Conservation (phyloP, 495 filamentous ascomycete species). For the Daldinia caldariorum region DNA sequence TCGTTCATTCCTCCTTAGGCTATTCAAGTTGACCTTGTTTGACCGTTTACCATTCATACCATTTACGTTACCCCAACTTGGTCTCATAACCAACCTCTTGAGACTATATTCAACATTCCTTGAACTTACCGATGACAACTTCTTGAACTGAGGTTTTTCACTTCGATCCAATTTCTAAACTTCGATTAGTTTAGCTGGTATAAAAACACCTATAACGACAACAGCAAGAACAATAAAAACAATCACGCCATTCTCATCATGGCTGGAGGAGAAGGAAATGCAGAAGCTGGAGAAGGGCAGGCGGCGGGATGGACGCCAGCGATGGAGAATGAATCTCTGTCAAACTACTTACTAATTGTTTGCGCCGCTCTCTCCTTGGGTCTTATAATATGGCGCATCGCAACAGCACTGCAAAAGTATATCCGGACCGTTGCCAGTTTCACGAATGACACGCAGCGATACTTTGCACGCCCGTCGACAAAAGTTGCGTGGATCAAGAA, state of each 20-base stretch:
- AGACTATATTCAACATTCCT: constrained; percentile 21
- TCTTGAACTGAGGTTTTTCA: constrained; percentile 2
- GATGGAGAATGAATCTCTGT: constrained; percentile 57
- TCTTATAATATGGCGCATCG: constrained; percentile 58
- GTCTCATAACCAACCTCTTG: constrained; percentile 18
- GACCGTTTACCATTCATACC: constrained; percentile 10
- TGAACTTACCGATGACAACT: constrained; percentile 9
- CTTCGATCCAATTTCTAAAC: constrained; percentile 14
- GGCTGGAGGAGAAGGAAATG: constrained; percentile 21
- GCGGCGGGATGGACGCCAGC: constrained; percentile 47
- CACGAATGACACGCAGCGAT: constrained; percentile 70
- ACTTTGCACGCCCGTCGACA: constrained; percentile 58
- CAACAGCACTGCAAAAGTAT: constrained; percentile 69
- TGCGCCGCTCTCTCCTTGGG: constrained; percentile 54
- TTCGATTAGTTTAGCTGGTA: constrained; percentile 18
- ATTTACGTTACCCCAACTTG: background rate
- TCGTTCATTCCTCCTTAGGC: constrained; percentile 27
- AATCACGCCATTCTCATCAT: constrained; percentile 16
- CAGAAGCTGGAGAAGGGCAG: constrained; percentile 40
- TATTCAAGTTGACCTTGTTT: constrained; percentile 45
- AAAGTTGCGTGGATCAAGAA: constrained; percentile 79
- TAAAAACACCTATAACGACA: background rate
- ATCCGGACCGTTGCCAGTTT: constrained; percentile 78
- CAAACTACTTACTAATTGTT: constrained; percentile 60
- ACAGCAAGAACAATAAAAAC: background rate